Percentiles rank a stretch among this genome's conserved stretches.
phyloP scores from a whole-genome alignment of 1,284 basidiomycete genomes.

The Grifola frondosa region DNA sequence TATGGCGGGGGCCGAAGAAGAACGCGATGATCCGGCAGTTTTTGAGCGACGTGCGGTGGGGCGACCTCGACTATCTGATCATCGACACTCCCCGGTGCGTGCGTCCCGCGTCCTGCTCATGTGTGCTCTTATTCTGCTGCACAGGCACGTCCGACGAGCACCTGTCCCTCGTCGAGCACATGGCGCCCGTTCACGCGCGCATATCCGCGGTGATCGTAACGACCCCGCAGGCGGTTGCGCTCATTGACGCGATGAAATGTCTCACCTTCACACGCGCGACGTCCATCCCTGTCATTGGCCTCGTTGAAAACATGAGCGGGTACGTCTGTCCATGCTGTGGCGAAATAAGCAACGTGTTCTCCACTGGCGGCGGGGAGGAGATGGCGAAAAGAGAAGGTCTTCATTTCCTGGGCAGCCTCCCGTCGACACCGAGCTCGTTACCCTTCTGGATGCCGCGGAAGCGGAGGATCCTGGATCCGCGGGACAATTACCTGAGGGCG shows the following conservation, averaged over 20 bases:
- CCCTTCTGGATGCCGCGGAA: conserved; percentile 76
- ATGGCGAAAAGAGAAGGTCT: conserved; percentile 79
- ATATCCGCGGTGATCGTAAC: conserved; percentile 90
- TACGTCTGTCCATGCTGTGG: conserved; percentile 96
- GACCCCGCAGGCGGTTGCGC: conserved; percentile 95
- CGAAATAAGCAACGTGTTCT: conserved; percentile 94
- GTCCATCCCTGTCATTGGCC: conserved; percentile 84
- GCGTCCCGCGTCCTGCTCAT: conserved; percentile 6
- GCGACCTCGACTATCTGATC: conserved; percentile 92
- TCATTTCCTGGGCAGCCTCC: conserved; percentile 85
- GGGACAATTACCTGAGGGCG: conserved; percentile 19
- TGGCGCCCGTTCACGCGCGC: conserved; percentile 81
- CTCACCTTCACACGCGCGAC: conserved; percentile 92
- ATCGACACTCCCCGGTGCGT: conserved; percentile 93
- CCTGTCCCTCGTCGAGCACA: conserved; percentile 91
- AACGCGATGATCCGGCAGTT: conserved; percentile 99
- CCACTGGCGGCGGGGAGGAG: conserved; percentile 88
- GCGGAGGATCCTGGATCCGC: conserved; percentile 24
- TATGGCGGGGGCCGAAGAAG: conserved; percentile 99
- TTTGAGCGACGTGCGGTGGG: conserved; percentile 95
- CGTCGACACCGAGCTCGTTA: conserved; percentile 91
- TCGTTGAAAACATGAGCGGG: conserved; percentile 99
- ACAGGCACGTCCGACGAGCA: conserved; percentile 98
- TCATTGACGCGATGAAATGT: conserved; percentile 95
- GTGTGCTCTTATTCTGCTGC: conserved; percentile 8